Base-by-base conservation (phyloP, 129 eudicot genomes). In the Apium graveolens region DNA sequence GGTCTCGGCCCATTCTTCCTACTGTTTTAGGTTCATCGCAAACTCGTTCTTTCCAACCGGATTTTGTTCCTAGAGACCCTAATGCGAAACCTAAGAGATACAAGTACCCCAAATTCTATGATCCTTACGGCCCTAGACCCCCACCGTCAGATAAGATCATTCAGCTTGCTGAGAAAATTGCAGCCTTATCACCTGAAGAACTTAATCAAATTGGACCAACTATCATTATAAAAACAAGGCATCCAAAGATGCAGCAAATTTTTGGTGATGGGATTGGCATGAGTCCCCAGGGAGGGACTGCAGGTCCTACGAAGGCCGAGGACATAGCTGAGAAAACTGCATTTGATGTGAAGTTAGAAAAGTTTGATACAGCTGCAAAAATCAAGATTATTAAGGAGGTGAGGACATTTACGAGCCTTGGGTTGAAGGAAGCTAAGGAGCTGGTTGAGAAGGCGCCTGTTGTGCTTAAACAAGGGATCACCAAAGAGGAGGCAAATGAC, bases 401-500 rank as follows among this genome's bases (percentile, higher is more conserved):
- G 5, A 82, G 96, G 42, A 86, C 91, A 55, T 88, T 91, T 34
- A 91, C 96, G 5, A 85, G 21, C 83, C 88, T 91, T 75, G 96
- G 96, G 29, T 81, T 91, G 81, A 91, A 91, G 78, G 96, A 91
- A 82, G 93, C 96, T 17, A 91, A 91, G 75, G 93, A 88, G 29
- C 77, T 91, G 77, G 93, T 91, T 27, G 91, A 88, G 63, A 88
- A 88, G 80, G 86, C 34, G 29, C 96, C 93, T 12, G 83, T 77
- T 70, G 39, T 86, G 38, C 80, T 91, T 0, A 91, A 88, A 79
- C 91, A 91, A 83, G 93, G 91, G 49, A 82, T 91, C 74, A 81
- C 90, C 29, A 91, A 91, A 85, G 93, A 91, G 62, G 96, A 88
- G 60, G 96, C 91, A 7, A 86, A 84, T 38, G 87, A 78, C 39